A percentile compares a stretch with the other conserved stretches of the same genome.
Conservation (phyloP, 1,139 yeast species). For the Candida sp. region DNA sequence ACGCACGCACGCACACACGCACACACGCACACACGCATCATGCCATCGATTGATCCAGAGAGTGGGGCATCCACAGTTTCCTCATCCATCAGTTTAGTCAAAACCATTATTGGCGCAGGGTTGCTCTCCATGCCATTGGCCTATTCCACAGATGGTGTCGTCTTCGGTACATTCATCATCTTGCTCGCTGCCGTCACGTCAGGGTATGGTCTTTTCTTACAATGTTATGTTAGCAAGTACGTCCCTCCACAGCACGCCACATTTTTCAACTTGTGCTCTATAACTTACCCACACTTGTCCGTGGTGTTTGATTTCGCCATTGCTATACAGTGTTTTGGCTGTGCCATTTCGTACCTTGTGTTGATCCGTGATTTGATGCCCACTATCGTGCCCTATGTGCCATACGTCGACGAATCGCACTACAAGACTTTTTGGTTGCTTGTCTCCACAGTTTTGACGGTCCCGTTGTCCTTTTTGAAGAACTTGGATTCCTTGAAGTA, state of each 20-base stretch:
- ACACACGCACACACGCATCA: conserved; percentile 1
- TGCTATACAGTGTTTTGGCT: conserved; percentile 76
- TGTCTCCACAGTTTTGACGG: conserved; percentile 35
- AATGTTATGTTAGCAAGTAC: conserved; percentile 73
- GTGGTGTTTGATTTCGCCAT: conserved; percentile 87
- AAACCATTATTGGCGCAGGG: conserved; percentile 90
- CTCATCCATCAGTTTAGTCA: conserved; percentile 62
- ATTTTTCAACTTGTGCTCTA: conserved; percentile 81
- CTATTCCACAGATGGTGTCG: conserved; percentile 80
- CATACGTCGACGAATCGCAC: conserved; percentile 23
- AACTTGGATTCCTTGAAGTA: conserved; percentile 50
- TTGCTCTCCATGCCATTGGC: conserved; percentile 93
- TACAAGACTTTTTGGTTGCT: conserved; percentile 43
- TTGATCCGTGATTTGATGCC: conserved; percentile 53
- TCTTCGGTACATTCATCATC: conserved; percentile 69
- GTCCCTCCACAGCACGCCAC: conserved; percentile 80
- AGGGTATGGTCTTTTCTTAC: conserved; percentile 79
- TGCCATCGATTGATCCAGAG: conserved; percentile 15
- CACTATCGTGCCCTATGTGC: conserved; percentile 31
- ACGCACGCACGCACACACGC: no score
- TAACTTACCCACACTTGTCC: conserved; percentile 85
- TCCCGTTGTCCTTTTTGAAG: conserved; percentile 46
- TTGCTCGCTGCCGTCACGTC: conserved; percentile 79
- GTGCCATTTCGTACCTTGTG: conserved; percentile 49
- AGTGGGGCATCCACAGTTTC: conserved; percentile 44